These are phyloP conservation scores for Syzygium malaccense DNA, from an alignment of 441 rosid species.

Conservation along the genomic window DNA sequence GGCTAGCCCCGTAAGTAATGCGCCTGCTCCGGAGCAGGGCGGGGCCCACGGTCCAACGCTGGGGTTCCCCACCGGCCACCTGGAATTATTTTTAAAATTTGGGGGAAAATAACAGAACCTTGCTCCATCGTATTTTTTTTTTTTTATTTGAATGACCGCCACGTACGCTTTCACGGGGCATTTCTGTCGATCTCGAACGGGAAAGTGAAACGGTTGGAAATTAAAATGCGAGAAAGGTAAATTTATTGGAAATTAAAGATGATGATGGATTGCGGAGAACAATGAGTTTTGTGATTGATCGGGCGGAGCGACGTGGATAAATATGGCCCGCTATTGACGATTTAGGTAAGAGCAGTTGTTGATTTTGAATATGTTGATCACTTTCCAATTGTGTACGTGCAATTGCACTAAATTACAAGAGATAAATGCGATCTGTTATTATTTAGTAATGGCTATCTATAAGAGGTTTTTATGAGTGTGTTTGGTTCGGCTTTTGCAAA, in stretches of 20 bases:
- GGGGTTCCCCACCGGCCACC: background rate
- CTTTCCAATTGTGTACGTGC: background rate
- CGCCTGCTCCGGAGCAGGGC: background rate
- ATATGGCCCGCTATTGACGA: accelerated
- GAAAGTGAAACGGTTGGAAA: background rate
- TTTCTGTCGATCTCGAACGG: background rate
- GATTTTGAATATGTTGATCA: background rate
- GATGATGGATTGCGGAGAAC: accelerated
- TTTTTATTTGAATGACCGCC: background rate
- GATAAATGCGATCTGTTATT: background rate
- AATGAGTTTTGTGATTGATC: accelerated
- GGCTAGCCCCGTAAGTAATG: background rate
- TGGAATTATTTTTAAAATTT: background rate
- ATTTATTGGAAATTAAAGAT: background rate
- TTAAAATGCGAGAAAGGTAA: background rate
- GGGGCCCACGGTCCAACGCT: background rate
- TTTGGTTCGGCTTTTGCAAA: background rate
- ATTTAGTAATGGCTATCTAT: background rate
- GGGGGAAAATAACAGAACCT: background rate
- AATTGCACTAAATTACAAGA: background rate
- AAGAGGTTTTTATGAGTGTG: background rate
- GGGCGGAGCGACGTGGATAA: accelerated
- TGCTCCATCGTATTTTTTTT: too few relatives aligned
- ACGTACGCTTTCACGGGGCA: too few relatives aligned
- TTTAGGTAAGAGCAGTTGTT: accelerated